These are phyloP conservation scores for Fusarium floridanum DNA, from an alignment of 2,329 filamentous ascomycete genomes.

Conservation along the genomic window DNA sequence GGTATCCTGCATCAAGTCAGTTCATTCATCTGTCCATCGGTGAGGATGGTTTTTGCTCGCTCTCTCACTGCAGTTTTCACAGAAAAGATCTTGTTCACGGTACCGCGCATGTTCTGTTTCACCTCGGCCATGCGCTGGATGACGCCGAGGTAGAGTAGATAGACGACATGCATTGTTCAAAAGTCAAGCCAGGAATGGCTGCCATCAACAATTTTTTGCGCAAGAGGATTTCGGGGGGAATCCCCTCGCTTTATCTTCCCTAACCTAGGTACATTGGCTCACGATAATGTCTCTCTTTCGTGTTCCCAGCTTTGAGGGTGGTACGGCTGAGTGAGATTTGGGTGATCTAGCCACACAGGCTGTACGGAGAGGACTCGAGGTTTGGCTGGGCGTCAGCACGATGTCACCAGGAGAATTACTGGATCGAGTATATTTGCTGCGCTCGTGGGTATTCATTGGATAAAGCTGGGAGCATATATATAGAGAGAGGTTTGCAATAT, in stretches of 20 bases:
- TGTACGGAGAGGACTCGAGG: background rate
- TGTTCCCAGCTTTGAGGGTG: background rate
- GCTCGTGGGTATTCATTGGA: background rate
- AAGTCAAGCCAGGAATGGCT: background rate
- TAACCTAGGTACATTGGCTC: background rate
- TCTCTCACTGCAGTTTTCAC: background rate
- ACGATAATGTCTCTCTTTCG: background rate
- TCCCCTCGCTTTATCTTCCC: background rate
- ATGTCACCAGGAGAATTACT: background rate
- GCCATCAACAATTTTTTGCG: background rate
- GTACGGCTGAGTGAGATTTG: background rate
- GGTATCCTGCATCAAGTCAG: background rate
- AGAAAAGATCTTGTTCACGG: constrained; percentile 5
- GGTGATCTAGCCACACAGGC: background rate
- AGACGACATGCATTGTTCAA: constrained; percentile 27
- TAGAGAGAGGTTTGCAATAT: background rate
- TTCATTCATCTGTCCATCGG: background rate
- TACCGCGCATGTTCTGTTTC: constrained; percentile 5
- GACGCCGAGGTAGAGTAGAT: constrained; percentile 27
- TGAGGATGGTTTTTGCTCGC: background rate
- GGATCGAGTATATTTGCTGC: background rate
- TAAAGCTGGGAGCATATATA: background rate
- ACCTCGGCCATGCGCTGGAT: constrained; percentile 9
- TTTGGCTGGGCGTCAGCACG: background rate
- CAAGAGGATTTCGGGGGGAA: background rate